Evolutionary conservation across 129 eudicot genomes (phyloP).

Genomic region (Rutidosis leptorrhynchoides): DNA sequence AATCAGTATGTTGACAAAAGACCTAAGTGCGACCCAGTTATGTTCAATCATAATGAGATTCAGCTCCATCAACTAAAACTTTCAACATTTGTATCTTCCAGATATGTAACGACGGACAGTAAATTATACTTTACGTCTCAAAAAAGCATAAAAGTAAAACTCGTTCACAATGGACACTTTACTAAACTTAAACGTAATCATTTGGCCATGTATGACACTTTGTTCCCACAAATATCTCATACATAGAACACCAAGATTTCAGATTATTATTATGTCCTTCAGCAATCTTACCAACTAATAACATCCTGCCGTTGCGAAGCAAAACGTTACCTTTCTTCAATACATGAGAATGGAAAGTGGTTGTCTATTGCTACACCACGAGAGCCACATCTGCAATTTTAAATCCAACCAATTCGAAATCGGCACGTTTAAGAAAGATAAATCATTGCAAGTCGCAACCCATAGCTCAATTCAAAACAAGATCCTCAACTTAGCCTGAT

Average conservation of each 20-base stretch:
- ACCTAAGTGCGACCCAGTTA: not conserved
- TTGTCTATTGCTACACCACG: constrained; percentile 87
- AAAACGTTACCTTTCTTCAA: constrained; percentile 84
- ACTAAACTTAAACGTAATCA: constrained; percentile 18
- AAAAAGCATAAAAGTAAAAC: constrained; percentile 18
- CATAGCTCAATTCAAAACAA: constrained; percentile 47
- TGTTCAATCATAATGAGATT: not conserved
- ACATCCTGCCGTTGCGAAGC: constrained; percentile 75
- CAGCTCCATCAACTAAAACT: not conserved
- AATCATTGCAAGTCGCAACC: constrained; percentile 77
- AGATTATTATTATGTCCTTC: constrained; percentile 75
- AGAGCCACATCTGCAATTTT: constrained; percentile 96
- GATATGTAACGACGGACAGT: constrained; percentile 4
- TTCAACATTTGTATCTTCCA: constrained; percentile 7
- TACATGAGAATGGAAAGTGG: constrained; percentile 51
- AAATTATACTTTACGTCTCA: constrained; percentile 29
- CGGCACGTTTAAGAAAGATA: constrained; percentile 73
- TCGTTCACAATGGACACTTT: constrained; percentile 13
- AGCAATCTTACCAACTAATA: constrained; percentile 97
- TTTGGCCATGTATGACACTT: constrained; percentile 37
- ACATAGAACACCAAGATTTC: constrained; percentile 50
- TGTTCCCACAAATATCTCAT: constrained; percentile 32
- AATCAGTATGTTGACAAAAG: not conserved
- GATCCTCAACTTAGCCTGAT: constrained; percentile 44
- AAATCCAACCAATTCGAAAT: constrained; percentile 91